phyloP scores from a whole-genome alignment of 1,284 basidiomycete genomes.

The Xerocomus nothofagi region DNA sequence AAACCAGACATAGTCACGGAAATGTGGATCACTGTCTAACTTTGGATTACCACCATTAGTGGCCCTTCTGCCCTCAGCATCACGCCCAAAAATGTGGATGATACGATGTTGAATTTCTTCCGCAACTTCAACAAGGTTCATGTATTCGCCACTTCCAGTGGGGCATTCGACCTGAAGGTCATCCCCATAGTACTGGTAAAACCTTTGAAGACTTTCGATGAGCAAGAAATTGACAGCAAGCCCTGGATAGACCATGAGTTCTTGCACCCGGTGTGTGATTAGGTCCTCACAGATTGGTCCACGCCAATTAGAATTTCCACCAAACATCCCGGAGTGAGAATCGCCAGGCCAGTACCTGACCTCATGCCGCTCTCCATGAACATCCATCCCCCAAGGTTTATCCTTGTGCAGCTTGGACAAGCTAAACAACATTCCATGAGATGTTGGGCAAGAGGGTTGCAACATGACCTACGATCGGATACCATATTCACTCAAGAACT shows the following conservation, averaged over 20 bases:
- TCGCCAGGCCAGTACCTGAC: slow-evolving; percentile 99
- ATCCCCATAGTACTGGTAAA: slow-evolving; percentile 96
- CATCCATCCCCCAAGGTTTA: slow-evolving; percentile 92
- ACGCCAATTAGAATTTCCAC: slow-evolving; percentile 97
- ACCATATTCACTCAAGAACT: slow-evolving; percentile 94
- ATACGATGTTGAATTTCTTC: slow-evolving; percentile 98
- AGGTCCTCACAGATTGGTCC: slow-evolving; percentile 71
- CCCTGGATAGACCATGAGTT: slow-evolving; percentile 45
- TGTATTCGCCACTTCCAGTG: slow-evolving; percentile 91
- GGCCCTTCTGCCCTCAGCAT: slow-evolving; percentile 81
- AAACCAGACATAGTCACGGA: slow-evolving; percentile 95
- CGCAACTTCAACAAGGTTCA: slow-evolving; percentile 91
- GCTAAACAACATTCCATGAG: slow-evolving; percentile 39
- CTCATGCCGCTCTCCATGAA: slow-evolving; percentile 88
- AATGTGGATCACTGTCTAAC: slow-evolving; percentile 92
- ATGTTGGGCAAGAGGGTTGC: not conserved
- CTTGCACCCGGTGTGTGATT: not conserved
- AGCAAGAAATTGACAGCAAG: slow-evolving; percentile 93
- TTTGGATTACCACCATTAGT: slow-evolving; percentile 89
- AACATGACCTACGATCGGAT: slow-evolving; percentile 73
- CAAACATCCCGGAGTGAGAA: slow-evolving; percentile 96
- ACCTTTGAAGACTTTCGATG: slow-evolving; percentile 92
- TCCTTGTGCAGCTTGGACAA: slow-evolving; percentile 89
- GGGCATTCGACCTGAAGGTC: slow-evolving; percentile 92
- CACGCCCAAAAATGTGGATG: slow-evolving; percentile 94